Conservation (phyloP, 345 rosid genomes). For the Lepidium sativum region DNA sequence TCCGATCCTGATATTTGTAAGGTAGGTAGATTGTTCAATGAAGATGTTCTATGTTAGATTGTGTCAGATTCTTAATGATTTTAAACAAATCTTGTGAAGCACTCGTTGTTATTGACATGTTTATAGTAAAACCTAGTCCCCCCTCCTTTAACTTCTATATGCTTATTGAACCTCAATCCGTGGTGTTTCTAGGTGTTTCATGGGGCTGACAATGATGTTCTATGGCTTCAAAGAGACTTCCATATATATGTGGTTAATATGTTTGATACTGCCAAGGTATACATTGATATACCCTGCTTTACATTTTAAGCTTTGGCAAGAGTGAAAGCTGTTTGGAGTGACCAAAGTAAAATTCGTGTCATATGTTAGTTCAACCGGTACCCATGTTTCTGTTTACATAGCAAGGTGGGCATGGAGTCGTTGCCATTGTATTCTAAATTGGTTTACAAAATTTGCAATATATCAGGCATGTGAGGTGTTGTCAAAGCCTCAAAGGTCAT, state of each 20-base stretch:
- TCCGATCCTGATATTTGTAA: conserved; percentile 72
- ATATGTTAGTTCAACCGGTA: not conserved
- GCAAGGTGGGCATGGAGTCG: not conserved
- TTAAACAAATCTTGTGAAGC: not conserved
- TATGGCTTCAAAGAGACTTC: conserved; percentile 96
- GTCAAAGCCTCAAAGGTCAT: conserved; percentile 79
- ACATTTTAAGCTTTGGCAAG: not conserved
- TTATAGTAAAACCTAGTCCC: not conserved
- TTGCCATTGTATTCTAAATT: not conserved
- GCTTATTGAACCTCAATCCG: not conserved
- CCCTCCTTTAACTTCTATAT: too few species aligned
- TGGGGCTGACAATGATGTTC: conserved; percentile 89
- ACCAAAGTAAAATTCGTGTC: not conserved
- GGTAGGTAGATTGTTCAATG: conserved; percentile 38
- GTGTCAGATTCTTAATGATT: not conserved
- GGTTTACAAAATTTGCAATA: conserved; percentile 6
- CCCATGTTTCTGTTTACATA: not conserved
- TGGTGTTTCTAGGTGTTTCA: conserved; percentile 66
- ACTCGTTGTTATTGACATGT: not conserved
- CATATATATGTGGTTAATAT: conserved; percentile 85
- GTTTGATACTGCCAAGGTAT: conserved; percentile 93
- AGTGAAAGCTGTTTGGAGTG: not conserved
- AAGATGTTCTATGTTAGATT: not conserved
- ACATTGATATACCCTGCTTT: not conserved
- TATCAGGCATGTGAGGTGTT: conserved; percentile 78